phyloP scores from a whole-genome alignment of 805 yeast species.

The Candida ulmi region DNA sequence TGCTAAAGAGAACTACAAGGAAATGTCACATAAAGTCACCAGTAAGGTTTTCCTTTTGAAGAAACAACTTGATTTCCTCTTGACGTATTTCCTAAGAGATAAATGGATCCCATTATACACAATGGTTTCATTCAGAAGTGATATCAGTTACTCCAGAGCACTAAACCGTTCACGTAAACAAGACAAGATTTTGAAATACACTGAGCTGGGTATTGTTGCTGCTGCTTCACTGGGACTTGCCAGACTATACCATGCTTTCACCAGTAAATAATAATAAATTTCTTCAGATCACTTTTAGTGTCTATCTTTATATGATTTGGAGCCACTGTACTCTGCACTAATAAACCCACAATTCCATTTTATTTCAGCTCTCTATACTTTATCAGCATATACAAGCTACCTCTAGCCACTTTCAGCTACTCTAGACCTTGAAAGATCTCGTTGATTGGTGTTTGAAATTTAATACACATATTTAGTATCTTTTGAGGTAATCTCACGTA shows the following conservation, averaged over 20 bases:
- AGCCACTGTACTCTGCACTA: no score
- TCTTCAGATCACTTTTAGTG: not conserved
- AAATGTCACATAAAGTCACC: slow-evolving; percentile 80
- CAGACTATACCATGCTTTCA: not conserved
- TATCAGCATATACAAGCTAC: no score
- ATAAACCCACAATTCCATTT: no score
- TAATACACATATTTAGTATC: no score
- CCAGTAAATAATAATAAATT: not conserved
- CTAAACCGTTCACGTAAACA: slow-evolving; percentile 51
- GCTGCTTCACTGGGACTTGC: not conserved
- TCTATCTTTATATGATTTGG: no score
- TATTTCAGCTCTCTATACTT: no score
- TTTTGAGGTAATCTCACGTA: no score
- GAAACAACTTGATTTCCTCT: slow-evolving; percentile 59
- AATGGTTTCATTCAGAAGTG: slow-evolving; percentile 87
- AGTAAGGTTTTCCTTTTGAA: slow-evolving; percentile 54
- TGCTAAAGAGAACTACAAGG: slow-evolving; percentile 76
- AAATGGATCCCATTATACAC: slow-evolving; percentile 84
- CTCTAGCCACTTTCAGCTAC: no score
- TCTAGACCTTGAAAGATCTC: no score
- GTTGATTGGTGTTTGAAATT: no score
- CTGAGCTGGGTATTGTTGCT: slow-evolving; percentile 14
- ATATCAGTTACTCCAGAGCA: slow-evolving; percentile 71
- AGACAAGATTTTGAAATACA: slow-evolving; percentile 35
- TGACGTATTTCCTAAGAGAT: slow-evolving; percentile 55